These are phyloP conservation scores for Erodium trifolium DNA, from an alignment of 441 rosid species.

Conservation along the genomic window DNA sequence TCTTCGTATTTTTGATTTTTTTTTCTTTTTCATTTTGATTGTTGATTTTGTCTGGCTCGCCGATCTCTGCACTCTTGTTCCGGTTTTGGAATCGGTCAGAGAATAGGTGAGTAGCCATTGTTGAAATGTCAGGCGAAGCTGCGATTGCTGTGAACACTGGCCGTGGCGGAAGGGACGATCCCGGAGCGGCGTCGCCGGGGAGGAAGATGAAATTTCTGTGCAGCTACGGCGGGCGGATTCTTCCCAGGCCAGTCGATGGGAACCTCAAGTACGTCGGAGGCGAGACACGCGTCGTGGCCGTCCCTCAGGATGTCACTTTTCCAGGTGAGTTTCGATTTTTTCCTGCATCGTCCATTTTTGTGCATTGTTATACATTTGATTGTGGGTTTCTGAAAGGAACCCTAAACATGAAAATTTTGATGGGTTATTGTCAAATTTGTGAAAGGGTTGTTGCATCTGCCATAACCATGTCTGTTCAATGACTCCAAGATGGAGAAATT, in stretches of 20 bases:
- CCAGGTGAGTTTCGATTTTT: conserved; percentile 32
- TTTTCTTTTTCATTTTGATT: neutral
- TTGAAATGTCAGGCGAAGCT: conserved; percentile 20
- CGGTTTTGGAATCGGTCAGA: neutral
- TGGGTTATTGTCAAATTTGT: too few relatives aligned
- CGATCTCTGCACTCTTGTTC: neutral
- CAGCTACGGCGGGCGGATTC: conserved; percentile 79
- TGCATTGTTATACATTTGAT: neutral
- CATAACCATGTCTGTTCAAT: too few relatives aligned
- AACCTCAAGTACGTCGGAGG: conserved; percentile 77
- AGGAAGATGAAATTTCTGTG: conserved; percentile 55
- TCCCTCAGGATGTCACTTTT: conserved; percentile 43
- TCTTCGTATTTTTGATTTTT: neutral
- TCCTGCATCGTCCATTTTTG: too few relatives aligned
- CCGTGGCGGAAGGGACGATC: too few relatives aligned
- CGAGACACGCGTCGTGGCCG: conserved; percentile 69
- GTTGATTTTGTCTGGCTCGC: neutral
- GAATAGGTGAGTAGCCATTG: conserved; percentile 1
- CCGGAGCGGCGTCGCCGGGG: conserved; percentile 35
- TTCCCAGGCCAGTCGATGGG: conserved; percentile 55
- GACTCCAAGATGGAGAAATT: too few relatives aligned
- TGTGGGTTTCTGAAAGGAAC: too few relatives aligned
- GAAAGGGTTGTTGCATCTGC: too few relatives aligned
- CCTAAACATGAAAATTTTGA: too few relatives aligned
- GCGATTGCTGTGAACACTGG: neutral